Evolutionary conservation across 768 basidiomycete species (phyloP), one percentile per base, ranked within the genome.

Genomic region (Ramaria rubella): DNA sequence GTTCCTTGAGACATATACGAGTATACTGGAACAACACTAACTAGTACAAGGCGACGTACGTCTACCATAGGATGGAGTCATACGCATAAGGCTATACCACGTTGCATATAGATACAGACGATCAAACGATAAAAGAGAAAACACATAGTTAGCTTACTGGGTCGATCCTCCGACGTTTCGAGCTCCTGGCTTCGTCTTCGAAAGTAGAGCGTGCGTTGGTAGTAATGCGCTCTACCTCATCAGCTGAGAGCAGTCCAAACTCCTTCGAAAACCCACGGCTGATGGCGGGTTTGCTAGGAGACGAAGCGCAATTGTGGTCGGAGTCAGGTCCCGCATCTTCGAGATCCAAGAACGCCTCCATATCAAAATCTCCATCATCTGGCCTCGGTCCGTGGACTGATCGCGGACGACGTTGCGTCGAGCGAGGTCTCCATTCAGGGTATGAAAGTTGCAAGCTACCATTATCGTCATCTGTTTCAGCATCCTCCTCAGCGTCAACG

Each of bases 151-250:
- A 26, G 46, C 46, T 48, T 42, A 48, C 23, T 19, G 27, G 4
- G 31, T 36, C 49, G n/a, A 51, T 31, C 34, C 34, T 51, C 49
- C 17, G 21, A 31, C 49, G 49, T 33, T 51, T 51, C 29, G 49
- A 51, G 21, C 49, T 51, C 31, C 49, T 51, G 3, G 49, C 49
- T 36, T 51, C 49, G 24, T 31, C 49, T 31, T 51, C 49, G 33
- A 51, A 34, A 21, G 30, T 36, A 24, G 43, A 45, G n/a, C 19
- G 45, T 19, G 46, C 43, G 34, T 21, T 49, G 21, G 24, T 45
- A 21, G 45, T 49, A 29, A 56, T 56, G 26, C 55, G 55, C 43
- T 56, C 55, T 4, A 56, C 55, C 36, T 56, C 55, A 15, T 46
- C 44, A 11, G 33, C 27, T 19, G 55, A 56, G 17, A 56, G 44